Evolutionary conservation across 73 alveolate species (phyloP).

Genomic region (Halteria grandinella): DNA sequence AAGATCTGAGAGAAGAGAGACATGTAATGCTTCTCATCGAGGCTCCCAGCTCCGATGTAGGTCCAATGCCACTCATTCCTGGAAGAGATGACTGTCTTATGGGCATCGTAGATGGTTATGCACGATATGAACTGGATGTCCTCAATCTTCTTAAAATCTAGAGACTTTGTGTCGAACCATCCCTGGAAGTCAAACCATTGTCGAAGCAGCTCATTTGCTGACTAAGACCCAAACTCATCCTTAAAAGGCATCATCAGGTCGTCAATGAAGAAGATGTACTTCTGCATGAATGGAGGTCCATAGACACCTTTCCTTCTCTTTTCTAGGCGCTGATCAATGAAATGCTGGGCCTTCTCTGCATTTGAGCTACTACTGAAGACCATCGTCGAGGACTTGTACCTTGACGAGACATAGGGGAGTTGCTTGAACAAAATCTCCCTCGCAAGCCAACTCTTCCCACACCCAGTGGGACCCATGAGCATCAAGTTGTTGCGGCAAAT

Average conservation of each 20-base stretch:
- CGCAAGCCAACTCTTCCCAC: constrained; percentile 94
- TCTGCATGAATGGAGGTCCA: constrained; percentile 91
- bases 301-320: constrained; percentile 89
- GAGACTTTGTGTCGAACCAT: constrained; percentile 83
- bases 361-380: constrained; percentile 86
- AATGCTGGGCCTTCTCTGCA: constrained; percentile 80
- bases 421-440: constrained; percentile 82
- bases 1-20: constrained; percentile 76
- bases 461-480: constrained; percentile 94
- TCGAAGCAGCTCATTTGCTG: constrained; percentile 87
- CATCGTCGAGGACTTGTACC: constrained; percentile 75
- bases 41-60: constrained; percentile 42
- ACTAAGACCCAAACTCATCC: constrained; percentile 87
- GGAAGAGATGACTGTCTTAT: constrained; percentile 60
- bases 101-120: constrained; percentile 67
- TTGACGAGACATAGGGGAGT: constrained; percentile 46
- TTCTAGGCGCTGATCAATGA: constrained; percentile 86
- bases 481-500: constrained; percentile 85
- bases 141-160: constrained; percentile 76
- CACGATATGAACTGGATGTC: constrained; percentile 82
- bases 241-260: constrained; percentile 91
- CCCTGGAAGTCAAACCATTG: constrained; percentile 87
- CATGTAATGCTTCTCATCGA: constrained; percentile 73
- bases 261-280: constrained; percentile 82
- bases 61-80: constrained; percentile 82